These are phyloP conservation scores for Sporothrix protearum DNA, from an alignment of 2,329 filamentous ascomycete species.

Conservation along the genomic window DNA sequence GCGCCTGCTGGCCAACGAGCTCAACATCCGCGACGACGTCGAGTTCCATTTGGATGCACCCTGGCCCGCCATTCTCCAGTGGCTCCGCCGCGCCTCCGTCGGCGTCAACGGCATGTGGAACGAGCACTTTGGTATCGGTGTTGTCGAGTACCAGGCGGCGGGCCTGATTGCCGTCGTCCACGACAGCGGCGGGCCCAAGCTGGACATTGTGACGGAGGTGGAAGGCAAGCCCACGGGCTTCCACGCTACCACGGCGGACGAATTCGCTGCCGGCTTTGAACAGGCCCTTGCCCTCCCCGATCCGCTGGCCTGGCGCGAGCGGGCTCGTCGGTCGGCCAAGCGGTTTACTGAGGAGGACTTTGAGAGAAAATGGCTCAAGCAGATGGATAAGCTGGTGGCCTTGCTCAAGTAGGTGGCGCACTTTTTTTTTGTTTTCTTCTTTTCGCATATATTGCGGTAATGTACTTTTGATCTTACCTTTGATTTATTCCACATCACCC, in stretches of 20 bases:
- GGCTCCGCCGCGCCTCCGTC: slow-evolving; percentile 71
- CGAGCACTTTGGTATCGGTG: slow-evolving; percentile 97
- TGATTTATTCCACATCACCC: not conserved
- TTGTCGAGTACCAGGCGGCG: slow-evolving; percentile 96
- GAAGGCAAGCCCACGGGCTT: slow-evolving; percentile 83
- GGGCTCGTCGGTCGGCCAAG: slow-evolving; percentile 73
- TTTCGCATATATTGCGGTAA: not conserved
- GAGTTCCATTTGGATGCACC: slow-evolving; percentile 86
- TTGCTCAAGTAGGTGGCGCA: slow-evolving; percentile 1
- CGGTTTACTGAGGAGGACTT: slow-evolving; percentile 89
- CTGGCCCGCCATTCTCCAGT: slow-evolving; percentile 81
- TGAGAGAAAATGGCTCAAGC: slow-evolving; percentile 68
- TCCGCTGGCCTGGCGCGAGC: slow-evolving; percentile 67
- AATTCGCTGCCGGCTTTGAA: slow-evolving; percentile 79
- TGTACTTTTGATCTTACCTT: not conserved
- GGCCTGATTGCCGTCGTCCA: slow-evolving; percentile 92
- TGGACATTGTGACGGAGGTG: slow-evolving; percentile 83
- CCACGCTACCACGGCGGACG: slow-evolving; percentile 71
- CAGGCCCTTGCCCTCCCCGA: slow-evolving; percentile 71
- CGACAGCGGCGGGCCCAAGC: slow-evolving; percentile 84
- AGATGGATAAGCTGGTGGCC: slow-evolving; percentile 69
- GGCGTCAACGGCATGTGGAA: slow-evolving; percentile 99
- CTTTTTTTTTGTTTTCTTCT: not conserved
- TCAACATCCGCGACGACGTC: slow-evolving; percentile 77
- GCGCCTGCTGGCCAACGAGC: slow-evolving; percentile 78